phyloP scores from a whole-genome alignment of 768 basidiomycete species.

The Flagelloscypha sp. region DNA sequence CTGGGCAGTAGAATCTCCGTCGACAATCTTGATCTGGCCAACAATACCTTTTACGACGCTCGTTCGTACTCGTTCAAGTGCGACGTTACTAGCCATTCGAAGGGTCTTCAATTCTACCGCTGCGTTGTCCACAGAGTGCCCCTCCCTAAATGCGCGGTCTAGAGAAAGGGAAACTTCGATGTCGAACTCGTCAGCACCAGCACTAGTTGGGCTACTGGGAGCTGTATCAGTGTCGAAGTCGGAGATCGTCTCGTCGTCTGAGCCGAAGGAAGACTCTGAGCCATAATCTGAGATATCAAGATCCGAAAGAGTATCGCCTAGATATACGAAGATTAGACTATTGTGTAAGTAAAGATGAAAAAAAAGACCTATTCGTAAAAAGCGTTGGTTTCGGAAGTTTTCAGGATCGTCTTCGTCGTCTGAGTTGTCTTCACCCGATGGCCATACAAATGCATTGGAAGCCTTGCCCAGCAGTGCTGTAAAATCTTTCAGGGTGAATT shows the following conservation, averaged over 20 bases:
- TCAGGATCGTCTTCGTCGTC: constrained; percentile 55
- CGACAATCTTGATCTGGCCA: constrained; percentile 56
- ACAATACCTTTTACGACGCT: constrained; percentile 85
- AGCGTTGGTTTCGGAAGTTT: constrained; percentile 54
- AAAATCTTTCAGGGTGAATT: constrained; percentile 3
- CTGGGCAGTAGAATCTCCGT: constrained; percentile 47
- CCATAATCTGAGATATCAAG: constrained; percentile 53
- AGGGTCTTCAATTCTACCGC: constrained; percentile 92
- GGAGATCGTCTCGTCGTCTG: constrained; percentile 31
- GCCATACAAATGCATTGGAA: constrained; percentile 80
- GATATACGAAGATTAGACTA: constrained; percentile 1
- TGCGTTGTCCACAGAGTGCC: constrained; percentile 87
- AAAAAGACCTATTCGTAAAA: constrained; percentile 63
- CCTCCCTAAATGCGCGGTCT: constrained; percentile 87
- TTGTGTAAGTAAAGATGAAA: constrained; percentile 1
- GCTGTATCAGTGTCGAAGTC: constrained; percentile 31
- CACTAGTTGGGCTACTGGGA: constrained; percentile 27
- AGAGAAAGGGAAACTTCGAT: constrained; percentile 77
- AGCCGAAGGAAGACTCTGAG: constrained; percentile 43
- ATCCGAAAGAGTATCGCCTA: constrained; percentile 60
- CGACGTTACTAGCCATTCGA: constrained; percentile 93
- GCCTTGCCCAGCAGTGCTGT: constrained; percentile 50
- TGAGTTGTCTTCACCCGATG: constrained; percentile 53
- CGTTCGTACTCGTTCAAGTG: constrained; percentile 76
- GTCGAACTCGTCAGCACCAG: constrained; percentile 62